Base-by-base conservation (phyloP, 2,329 filamentous ascomycete species). In the Sarocladium brachiariae region DNA sequence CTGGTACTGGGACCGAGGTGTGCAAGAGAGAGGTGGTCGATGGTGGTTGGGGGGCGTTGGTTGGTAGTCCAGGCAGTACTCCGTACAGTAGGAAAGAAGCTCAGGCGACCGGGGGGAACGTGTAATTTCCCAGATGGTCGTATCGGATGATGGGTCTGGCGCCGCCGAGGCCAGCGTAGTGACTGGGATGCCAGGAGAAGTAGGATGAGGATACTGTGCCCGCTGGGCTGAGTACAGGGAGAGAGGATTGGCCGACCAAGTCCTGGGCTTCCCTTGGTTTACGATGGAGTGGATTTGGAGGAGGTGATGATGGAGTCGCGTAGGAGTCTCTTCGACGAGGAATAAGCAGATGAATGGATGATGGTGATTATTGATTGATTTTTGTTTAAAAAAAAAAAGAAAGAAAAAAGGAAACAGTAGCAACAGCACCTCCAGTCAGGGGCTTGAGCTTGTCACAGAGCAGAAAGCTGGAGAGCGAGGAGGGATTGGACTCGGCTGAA, bases 41-140 rank as follows among this genome's bases (percentile, higher is more conserved):
- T 19, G 18, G 38, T 23, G 7, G 18, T 23, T 9, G 33, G 31
- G 27, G 46, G 30, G 3, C 30, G 30, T 25, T 35, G 46, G 30
- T 13, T 35, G 46, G 31, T 37, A 21, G 46, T 35, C 30, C 30
- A 27, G 46, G 14, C 30, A n/a, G n/a, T n/a, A n/a, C n/a, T n/a
- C n/a, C n/a, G n/a, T n/a, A n/a, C n/a, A n/a, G 33, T 24, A 37
- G 46, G 30, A 34, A 47, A 13, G 43, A 31, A 47, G 46, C 33
- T 35, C 46, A 49, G 31, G 33, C 43, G 43, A 47, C 43, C 43
- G 43, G 43, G 43, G 43, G 43, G 43, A 47, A 47, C 30, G 46
- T 37, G 30, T 49, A 49, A 49, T 49, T 49, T 49, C 46, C 46
- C 46, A 49, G 30, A 18, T 47, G 25, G 46, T 49, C 46, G 46